Evolutionary conservation across 2,329 filamentous ascomycete genomes (phyloP).

Genomic region (Colletotrichum lupini): DNA sequence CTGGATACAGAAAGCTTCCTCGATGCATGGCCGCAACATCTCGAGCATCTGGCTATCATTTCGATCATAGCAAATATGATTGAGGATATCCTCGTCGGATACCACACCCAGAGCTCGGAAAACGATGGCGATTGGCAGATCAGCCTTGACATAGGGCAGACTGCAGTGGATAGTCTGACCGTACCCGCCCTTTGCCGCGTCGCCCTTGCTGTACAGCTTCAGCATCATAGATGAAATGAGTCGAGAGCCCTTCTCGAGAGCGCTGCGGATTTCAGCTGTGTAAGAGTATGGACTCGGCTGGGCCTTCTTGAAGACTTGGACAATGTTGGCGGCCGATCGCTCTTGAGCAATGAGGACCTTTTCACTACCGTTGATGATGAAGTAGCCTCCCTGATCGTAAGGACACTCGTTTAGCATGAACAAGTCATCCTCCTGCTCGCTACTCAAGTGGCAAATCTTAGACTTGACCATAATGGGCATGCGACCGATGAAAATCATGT

Average conservation of each 20-base stretch:
- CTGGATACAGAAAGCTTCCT: constrained; percentile 96
- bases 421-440: constrained; percentile 84
- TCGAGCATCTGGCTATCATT: constrained; percentile 98
- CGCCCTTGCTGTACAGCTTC: constrained; percentile 89
- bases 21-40: constrained; percentile 96
- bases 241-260: constrained; percentile 94
- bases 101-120: constrained; percentile 96
- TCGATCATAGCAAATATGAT: constrained; percentile 96
- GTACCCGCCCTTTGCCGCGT: constrained; percentile 80
- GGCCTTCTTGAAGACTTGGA: constrained; percentile 99
- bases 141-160: constrained; percentile 91
- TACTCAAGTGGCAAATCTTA: constrained; percentile 90
- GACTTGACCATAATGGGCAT: constrained; percentile 99
- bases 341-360: constrained; percentile 99
- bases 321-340: constrained; percentile 96
- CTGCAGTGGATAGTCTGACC: constrained; percentile 91
- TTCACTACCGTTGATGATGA: constrained; percentile 98
- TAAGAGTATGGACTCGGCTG: constrained; percentile 92
- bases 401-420: constrained; percentile 96
- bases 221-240: constrained; percentile 93
- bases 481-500: constrained; percentile 91
- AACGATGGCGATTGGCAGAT: constrained; percentile 93
- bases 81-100: constrained; percentile 96
- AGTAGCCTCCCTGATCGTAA: constrained; percentile 98
- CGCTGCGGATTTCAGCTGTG: constrained; percentile 95